Percentiles rank a stretch among this genome's conserved stretches.
Evolutionary conservation across 169 alveolate species (phyloP).

Genomic region (Miamiensis avidus): DNA sequence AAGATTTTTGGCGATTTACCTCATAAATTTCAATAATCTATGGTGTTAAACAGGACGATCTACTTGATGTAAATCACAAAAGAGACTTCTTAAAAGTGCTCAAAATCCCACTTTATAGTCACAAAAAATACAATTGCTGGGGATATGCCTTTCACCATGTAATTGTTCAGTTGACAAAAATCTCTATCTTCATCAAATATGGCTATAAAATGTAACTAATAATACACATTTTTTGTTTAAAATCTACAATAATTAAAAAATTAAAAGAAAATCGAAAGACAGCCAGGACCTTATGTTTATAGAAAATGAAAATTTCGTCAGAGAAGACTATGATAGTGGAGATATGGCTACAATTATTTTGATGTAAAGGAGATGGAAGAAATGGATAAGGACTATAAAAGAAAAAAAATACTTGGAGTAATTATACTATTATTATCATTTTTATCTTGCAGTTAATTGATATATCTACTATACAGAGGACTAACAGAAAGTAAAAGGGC

Average conservation of each 20-base stretch:
- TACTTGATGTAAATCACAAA: slow-evolving; percentile 34
- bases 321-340: slow-evolving; percentile 4
- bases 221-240: not conserved
- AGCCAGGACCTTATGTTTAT: not conserved
- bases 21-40: slow-evolving; percentile 31
- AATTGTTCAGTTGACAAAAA: slow-evolving; percentile 31
- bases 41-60: slow-evolving; percentile 42
- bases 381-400: not conserved
- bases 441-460: too few species aligned
- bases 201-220: slow-evolving; percentile 7
- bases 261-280: not conserved
- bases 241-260: not conserved
- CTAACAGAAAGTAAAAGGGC: too few species aligned
- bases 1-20: slow-evolving; percentile 40
- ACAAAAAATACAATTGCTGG: not conserved
- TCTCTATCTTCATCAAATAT: slow-evolving; percentile 31
- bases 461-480: too few species aligned
- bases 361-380: slow-evolving; percentile 13
- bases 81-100: slow-evolving; percentile 33
- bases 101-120: slow-evolving; percentile 36
- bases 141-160: slow-evolving; percentile 47
- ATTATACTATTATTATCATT: too few species aligned
- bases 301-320: not conserved
- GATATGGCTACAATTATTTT: slow-evolving; percentile 26
- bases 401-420: not conserved